Evolutionary conservation across 2,329 filamentous ascomycete species (phyloP).

Genomic region (Cladorrhinum sp.): DNA sequence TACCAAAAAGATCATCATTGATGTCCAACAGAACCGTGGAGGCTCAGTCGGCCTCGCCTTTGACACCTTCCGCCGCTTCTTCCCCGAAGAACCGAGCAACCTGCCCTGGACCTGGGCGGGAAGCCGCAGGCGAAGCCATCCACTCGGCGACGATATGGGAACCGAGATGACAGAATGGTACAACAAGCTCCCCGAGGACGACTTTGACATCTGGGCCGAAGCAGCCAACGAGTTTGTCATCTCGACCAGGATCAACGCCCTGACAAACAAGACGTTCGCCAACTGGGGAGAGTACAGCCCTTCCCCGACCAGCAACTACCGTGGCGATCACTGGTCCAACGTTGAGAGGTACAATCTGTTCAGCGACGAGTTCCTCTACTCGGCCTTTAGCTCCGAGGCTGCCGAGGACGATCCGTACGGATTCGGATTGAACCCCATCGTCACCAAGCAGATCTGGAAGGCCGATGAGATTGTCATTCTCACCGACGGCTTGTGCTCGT

Average conservation of each 20-base stretch:
- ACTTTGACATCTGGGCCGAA: background rate
- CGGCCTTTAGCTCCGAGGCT: slow-evolving; percentile 13
- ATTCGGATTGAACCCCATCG: slow-evolving; percentile 21
- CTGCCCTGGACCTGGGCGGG: slow-evolving; percentile 21
- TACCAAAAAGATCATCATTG: slow-evolving; percentile 24
- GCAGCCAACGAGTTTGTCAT: slow-evolving; percentile 26
- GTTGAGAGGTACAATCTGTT: slow-evolving; percentile 22
- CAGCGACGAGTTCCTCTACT: slow-evolving; percentile 17
- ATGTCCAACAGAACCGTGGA: slow-evolving; percentile 26
- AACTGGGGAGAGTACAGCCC: slow-evolving; percentile 26
- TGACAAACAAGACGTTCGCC: slow-evolving; percentile 22
- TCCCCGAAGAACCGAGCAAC: slow-evolving; percentile 18
- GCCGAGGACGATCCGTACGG: slow-evolving; percentile 8
- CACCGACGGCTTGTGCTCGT: slow-evolving; percentile 33
- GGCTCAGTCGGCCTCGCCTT: slow-evolving; percentile 22
- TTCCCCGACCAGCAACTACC: slow-evolving; percentile 8
- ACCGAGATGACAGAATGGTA: slow-evolving; percentile 1
- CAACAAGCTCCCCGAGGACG: slow-evolving; percentile 2
- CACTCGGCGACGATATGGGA: slow-evolving; percentile 22
- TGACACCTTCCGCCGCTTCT: slow-evolving; percentile 25
- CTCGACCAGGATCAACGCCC: slow-evolving; percentile 24
- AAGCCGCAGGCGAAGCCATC: slow-evolving; percentile 23
- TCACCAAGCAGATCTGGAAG: slow-evolving; percentile 10
- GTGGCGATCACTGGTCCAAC: slow-evolving; percentile 22
- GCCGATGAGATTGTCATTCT: slow-evolving; percentile 18